Conservation (phyloP, 352 stramenopile genomes). For the Phytophthora chlamydospora region DNA sequence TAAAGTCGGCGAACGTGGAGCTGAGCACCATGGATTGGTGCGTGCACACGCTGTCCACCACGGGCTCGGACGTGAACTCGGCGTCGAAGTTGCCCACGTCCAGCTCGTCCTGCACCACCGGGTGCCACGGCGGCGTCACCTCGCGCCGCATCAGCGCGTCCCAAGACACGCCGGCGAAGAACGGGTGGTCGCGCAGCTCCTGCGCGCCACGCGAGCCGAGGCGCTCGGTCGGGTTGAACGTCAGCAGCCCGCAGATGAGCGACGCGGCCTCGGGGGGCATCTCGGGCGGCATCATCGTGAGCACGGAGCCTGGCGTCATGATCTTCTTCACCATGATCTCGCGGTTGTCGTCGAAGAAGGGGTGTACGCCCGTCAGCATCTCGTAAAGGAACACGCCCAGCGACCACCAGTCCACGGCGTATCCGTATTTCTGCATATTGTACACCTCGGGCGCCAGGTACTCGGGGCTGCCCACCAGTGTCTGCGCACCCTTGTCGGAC, state of each 20-base stretch:
- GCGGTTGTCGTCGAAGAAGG: slow-evolving; percentile 89
- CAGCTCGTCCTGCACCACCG: slow-evolving; percentile 68
- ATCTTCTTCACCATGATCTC: slow-evolving; percentile 90
- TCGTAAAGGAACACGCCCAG: slow-evolving; percentile 91
- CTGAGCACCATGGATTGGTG: slow-evolving; percentile 67
- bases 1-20: slow-evolving; percentile 76
- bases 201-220: slow-evolving; percentile 63
- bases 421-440: slow-evolving; percentile 75
- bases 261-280: slow-evolving; percentile 75
- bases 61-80: slow-evolving; percentile 76
- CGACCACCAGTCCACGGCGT: slow-evolving; percentile 93
- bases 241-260: slow-evolving; percentile 78
- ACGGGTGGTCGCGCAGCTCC: slow-evolving; percentile 84
- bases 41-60: slow-evolving; percentile 79
- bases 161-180: slow-evolving; percentile 88
- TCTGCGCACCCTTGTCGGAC: slow-evolving; percentile 70
- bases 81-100: slow-evolving; percentile 83
- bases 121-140: slow-evolving; percentile 63
- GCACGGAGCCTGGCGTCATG: slow-evolving; percentile 70
- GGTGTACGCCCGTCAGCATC: slow-evolving; percentile 90
- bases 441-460: slow-evolving; percentile 91
- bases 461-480: slow-evolving; percentile 84
- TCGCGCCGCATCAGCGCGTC: slow-evolving; percentile 73
- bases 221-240: slow-evolving; percentile 72
- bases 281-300: slow-evolving; percentile 62